Evolutionary conservation across 441 rosid genomes (phyloP).

Genomic region (Brassica hybrid): DNA sequence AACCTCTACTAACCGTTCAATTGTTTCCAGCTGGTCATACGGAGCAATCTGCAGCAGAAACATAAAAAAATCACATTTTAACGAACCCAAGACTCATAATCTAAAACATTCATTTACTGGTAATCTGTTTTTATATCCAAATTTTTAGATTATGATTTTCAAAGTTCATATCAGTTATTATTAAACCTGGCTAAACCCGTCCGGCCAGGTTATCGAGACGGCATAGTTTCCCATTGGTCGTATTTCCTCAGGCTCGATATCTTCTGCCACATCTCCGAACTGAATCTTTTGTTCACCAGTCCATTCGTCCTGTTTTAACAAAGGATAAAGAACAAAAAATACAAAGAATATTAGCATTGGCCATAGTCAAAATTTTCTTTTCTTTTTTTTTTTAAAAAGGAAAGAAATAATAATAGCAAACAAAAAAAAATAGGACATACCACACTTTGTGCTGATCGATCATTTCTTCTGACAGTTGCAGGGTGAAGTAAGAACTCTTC

Average conservation of each 20-base stretch:
- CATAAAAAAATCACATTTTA: not conserved
- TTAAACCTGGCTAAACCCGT: constrained; percentile 87
- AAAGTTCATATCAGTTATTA: constrained; percentile 1
- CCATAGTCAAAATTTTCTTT: too few species aligned
- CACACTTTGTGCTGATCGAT: constrained; percentile 93
- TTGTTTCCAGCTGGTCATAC: constrained; percentile 76
- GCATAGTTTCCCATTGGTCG: constrained; percentile 96
- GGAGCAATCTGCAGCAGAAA: constrained; percentile 74
- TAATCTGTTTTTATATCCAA: not conserved
- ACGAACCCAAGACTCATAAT: constrained; percentile 12
- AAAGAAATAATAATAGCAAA: not conserved
- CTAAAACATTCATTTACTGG: not conserved
- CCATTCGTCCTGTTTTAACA: constrained; percentile 79
- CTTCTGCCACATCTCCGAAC: constrained; percentile 77
- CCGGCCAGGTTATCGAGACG: constrained; percentile 94
- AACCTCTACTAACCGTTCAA: constrained; percentile 72
- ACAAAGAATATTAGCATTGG: not conserved
- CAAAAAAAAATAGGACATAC: constrained; percentile 43
- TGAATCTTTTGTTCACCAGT: constrained; percentile 89
- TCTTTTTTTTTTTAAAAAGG: not conserved
- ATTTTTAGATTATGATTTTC: constrained; percentile 1
- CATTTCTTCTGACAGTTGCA: constrained; percentile 92
- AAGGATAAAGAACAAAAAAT: not conserved
- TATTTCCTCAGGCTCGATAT: constrained; percentile 90
- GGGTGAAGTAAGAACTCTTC: constrained; percentile 95